Evolutionary conservation across 2,329 filamentous ascomycete genomes (phyloP).

Genomic region (Diaporthe ampelina): DNA sequence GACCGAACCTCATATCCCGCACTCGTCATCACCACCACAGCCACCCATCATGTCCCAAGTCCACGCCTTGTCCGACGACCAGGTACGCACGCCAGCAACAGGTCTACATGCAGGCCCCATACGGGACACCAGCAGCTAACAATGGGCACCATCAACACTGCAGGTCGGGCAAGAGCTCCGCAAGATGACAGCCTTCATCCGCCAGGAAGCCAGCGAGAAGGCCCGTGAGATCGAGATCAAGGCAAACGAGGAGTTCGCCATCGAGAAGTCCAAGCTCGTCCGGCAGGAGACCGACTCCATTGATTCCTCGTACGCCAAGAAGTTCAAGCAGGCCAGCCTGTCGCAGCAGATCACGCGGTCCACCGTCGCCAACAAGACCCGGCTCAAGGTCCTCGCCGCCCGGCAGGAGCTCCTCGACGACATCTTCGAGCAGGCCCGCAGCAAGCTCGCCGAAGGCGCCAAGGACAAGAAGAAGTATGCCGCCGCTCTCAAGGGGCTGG

Average conservation of each 20-base stretch:
- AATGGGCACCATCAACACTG: conserved; percentile 38
- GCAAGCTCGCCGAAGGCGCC: conserved; percentile 75
- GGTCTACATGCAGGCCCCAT: conserved; percentile 34
- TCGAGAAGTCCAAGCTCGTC: conserved; percentile 98
- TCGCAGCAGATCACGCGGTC: conserved; percentile 98
- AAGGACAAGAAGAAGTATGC: conserved; percentile 83
- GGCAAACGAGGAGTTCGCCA: conserved; percentile 98
- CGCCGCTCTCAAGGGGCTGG: conserved; percentile 80
- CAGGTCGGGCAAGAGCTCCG: conserved; percentile 98
- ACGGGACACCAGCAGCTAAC: conserved; percentile 29
- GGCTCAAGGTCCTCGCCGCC: conserved; percentile 87
- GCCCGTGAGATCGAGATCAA: conserved; percentile 98
- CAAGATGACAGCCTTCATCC: conserved; percentile 99
- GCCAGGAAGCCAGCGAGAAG: conserved; percentile 97
- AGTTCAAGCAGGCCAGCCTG: conserved; percentile 99
- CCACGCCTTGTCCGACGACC: conserved; percentile 97
- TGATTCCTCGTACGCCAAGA: conserved; percentile 95
- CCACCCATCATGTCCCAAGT: conserved; percentile 84
- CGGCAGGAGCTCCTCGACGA: conserved; percentile 92
- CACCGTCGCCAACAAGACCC: conserved; percentile 95
- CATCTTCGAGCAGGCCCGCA: conserved; percentile 86
- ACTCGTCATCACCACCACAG: conserved; percentile 42
- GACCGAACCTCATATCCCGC: conserved; percentile 38
- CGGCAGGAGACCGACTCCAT: conserved; percentile 95
- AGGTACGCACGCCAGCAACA: conserved; percentile 70